Conservation (phyloP, 805 yeast species). For the Wickerhamomyces subpelliculosus region DNA sequence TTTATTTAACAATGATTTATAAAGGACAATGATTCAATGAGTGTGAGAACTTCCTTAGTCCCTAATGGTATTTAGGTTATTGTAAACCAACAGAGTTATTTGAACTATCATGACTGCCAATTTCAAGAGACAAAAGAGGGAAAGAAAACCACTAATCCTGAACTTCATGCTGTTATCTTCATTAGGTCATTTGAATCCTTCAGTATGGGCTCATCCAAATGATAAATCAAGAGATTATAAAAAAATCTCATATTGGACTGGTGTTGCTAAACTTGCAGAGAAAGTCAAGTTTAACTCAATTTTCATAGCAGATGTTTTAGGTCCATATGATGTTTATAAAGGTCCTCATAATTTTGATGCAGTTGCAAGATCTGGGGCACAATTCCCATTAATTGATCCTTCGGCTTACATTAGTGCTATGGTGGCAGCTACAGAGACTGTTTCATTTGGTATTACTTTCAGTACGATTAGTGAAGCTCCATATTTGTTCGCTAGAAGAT, state of each 20-base stretch:
- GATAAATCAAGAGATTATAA: constrained; percentile 23
- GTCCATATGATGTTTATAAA: constrained; percentile 30
- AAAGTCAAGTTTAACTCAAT: constrained; percentile 28
- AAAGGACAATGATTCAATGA: no score
- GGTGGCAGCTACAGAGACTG: no score
- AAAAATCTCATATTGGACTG: constrained; percentile 27
- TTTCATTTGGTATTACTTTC: constrained; percentile 34
- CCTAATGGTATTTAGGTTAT: no score
- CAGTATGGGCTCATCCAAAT: constrained; percentile 33
- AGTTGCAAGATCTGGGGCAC: constrained; percentile 24
- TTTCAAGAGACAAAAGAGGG: no score
- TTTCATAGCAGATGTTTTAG: constrained; percentile 31
- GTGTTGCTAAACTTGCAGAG: constrained; percentile 27
- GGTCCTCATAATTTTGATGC: constrained; percentile 27
- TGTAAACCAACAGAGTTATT: no score
- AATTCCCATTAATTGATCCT: constrained; percentile 31
- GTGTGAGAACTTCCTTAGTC: no score
- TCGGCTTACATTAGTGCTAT: no score
- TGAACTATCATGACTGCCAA: no score
- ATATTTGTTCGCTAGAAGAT: constrained; percentile 30
- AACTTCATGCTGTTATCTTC: no score
- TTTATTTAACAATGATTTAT: no score
- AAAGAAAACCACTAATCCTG: no score
- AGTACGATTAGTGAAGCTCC: constrained; percentile 36
- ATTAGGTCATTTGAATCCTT: constrained; percentile 20